Base-by-base conservation (phyloP, 164 flowering plant genomes). In the Echeveria elegans region DNA sequence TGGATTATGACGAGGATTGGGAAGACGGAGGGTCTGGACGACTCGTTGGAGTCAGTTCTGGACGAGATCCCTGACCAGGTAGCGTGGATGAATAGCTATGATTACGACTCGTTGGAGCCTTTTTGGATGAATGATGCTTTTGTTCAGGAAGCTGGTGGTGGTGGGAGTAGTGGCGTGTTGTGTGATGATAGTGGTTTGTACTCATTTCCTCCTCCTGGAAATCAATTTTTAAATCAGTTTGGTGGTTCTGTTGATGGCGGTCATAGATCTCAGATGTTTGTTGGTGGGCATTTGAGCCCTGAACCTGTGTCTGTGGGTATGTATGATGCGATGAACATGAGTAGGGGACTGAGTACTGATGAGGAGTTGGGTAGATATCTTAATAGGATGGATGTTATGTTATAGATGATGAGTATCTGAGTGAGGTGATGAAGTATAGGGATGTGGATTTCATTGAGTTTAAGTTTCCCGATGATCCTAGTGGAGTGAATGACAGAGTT, bases 1-100 rank as follows among this genome's bases (percentile, higher is more conserved):
- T 53, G 2, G 30, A 53, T 53, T 24, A 53, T 53, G 60, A 53
- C 60, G 60, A 53, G 60, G 60, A 26, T 53, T 11, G 60, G 12
- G 31, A 26, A 53, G 31, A 26, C 11, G 60, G 60, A 53, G 14
- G 60, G 31, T 3, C 2, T 10, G 5, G 30, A 26, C 28, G 8
- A 53, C 60, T 53, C 60, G 31, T 53, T 53, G 60, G 60, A 53
- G 31, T 53, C 23, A 31, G 31, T 26, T 24, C 31, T 53, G 31
- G 31, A 24, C 4, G 60, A 53, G 60, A 53, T 53, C 16, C 31
- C 60, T 9, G 60, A 53, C 28, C 60, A 53, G 31, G 31, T 18
- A 31, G 60, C 30, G 1, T 53, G 60, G 60, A 18, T 52, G 29
- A 7, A 23, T 12, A 2, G 26, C 15, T 11, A 12, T 21, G 26